These are phyloP conservation scores for Azolla pinnata DNA, from an alignment of 75 land plant genomes.

Conservation along the genomic window DNA sequence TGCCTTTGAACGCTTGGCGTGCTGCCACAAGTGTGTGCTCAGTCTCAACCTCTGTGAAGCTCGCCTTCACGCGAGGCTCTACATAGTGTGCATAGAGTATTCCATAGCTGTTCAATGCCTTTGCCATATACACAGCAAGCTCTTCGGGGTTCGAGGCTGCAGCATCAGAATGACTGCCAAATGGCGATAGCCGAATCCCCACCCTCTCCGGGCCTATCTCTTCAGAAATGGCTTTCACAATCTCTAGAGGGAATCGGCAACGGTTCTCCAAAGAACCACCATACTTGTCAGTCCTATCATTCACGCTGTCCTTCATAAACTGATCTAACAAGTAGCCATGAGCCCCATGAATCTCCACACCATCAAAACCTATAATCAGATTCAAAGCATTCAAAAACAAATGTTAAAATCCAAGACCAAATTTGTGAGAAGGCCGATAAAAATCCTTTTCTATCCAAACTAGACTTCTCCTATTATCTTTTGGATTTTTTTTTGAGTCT, in stretches of 20 bases:
- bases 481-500: too few relatives aligned
- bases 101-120: slow-evolving; percentile 3
- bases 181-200: slow-evolving; percentile 16
- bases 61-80: slow-evolving; percentile 23
- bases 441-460: too few relatives aligned
- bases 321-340: slow-evolving; percentile 28
- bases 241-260: slow-evolving; percentile 16
- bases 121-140: slow-evolving; percentile 9
- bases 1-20: not conserved
- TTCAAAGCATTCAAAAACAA: too few relatives aligned
- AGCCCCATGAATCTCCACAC: slow-evolving; percentile 29
- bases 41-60: too few relatives aligned
- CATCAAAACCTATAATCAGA: slow-evolving; percentile 19
- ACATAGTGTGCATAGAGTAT: slow-evolving; percentile 13
- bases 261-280: slow-evolving; percentile 14
- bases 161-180: slow-evolving; percentile 20
- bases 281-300: slow-evolving; percentile 5
- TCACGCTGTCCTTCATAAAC: slow-evolving; percentile 13
- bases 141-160: slow-evolving; percentile 13
- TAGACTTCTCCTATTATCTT: too few relatives aligned
- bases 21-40: not conserved
- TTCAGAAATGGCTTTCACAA: slow-evolving; percentile 3
- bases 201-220: slow-evolving; percentile 14
- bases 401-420: too few relatives aligned
- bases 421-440: too few relatives aligned